Base-by-base conservation (phyloP, 257 asterid genomes). In the Henckelia pumila region DNA sequence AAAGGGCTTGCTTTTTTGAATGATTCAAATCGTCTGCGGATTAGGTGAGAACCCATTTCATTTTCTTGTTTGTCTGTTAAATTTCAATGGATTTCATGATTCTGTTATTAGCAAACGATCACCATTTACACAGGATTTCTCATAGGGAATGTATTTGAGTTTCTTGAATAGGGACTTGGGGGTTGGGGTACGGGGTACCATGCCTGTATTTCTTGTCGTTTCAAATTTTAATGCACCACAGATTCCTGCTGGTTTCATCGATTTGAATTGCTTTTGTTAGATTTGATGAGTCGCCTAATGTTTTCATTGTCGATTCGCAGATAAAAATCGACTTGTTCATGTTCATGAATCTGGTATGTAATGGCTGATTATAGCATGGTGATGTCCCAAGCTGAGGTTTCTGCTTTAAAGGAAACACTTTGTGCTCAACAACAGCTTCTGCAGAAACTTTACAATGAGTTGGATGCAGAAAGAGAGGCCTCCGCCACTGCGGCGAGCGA, bases 381-480 rank as follows among this genome's bases (percentile, higher is more conserved):
- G 37, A 73, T 70, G 78, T 37, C 87, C 65, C 83, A 63, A 70
- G 13, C 74, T 4, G 92, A 93, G 61, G 71, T 85, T 23, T 70
- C 79, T 49, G 30, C 74, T 7, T 58, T 93, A 24, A 90, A 84
- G 69, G 96, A 86, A 4, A 81, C 95, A 20, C 95, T 93, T 3
- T 75, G 84, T 56, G 80, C 86, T 52, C 99, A 93, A 60, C 99
- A 88, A 64, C 71, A 72, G 77, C 86, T 93, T 74, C 87, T 93
- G 58, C 92, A 81, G 75, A 83, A 85, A 37, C 97, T 90, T 20
- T 85, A 88, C 88, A 70, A 64, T 65, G 99, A 93, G 55, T 71
- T 90, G 71, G 99, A 93, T 25, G 97, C 88, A 3, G 97, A 93
- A 73, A 73, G 97, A 77, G 97, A 93, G 65, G 90, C 99, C 21